Evolutionary conservation across 2,329 filamentous ascomycete genomes (phyloP), one percentile per base, ranked within the genome.

Genomic region (Fusarium tjaetaba): DNA sequence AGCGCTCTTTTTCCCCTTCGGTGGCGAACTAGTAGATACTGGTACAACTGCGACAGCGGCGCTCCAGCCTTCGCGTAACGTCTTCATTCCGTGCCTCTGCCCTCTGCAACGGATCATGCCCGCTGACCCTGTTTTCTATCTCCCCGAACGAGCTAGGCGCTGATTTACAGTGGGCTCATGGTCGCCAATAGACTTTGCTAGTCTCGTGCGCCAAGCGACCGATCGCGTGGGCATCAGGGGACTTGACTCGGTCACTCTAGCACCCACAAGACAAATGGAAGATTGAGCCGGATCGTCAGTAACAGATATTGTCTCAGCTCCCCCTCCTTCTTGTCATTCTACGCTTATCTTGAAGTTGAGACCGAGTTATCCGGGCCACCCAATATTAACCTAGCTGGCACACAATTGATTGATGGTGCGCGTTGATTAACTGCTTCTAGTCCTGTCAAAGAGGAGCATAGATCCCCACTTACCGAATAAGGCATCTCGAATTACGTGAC

Each of bases 151-250:
- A 57, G 55, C 5, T 46, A 57, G 55, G 0, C 18, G 49, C n/a
- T 24, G 14, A 26, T 46, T 24, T 22, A 22, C n/a, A 46, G 30
- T 57, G 55, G 55, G 14, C 7, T 36, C 39, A 36, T 26, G 10
- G 26, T 28, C n/a, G 22, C 11, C 36, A 64, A 64, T 65, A 69
- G 30, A 69, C 42, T 65, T 65, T 65, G 48, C n/a, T 69, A 69
- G 66, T 30, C n/a, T 16, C 5, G 11, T 16, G 7, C 38, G 66
- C 66, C 58, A 69, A 69, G 66, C 18, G 26, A 11, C 38, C 58
- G 65, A 69, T 69, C 66, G 65, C 56, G 55, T 68, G 65, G 48
- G 24, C 26, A n/a, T n/a, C 39, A 64, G 65, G 58, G 63, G 58
- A 36, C 41, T 55, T 69, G 66, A 69, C 66, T 69, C 65, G 11